Conservation (phyloP, 2,329 filamentous ascomycete species). For the Ascochyta viciae-villosae region DNA sequence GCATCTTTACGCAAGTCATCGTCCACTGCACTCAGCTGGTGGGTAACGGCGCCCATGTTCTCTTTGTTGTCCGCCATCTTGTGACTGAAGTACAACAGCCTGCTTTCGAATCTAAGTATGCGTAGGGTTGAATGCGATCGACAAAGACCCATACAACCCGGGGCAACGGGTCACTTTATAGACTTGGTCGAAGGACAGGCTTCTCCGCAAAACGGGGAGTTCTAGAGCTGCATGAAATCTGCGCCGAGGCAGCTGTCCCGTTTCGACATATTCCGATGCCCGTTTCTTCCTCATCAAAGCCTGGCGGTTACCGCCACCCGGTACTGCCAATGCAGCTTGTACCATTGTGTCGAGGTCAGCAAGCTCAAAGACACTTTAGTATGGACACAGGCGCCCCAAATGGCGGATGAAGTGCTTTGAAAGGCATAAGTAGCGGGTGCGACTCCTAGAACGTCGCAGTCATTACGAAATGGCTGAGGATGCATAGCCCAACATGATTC, state of each 20-base stretch:
- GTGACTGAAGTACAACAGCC: not conserved
- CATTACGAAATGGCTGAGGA: slow-evolving; percentile 4
- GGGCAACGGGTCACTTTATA: slow-evolving; percentile 35
- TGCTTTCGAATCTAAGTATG: not conserved
- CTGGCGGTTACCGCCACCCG: slow-evolving; percentile 23
- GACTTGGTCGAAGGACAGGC: slow-evolving; percentile 19
- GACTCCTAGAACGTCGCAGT: slow-evolving; percentile 19
- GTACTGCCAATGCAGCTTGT: slow-evolving; percentile 32
- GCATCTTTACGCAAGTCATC: slow-evolving; percentile 30
- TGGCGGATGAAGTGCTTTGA: slow-evolving; percentile 27
- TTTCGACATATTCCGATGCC: slow-evolving; percentile 23
- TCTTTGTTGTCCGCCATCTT: slow-evolving; percentile 32
- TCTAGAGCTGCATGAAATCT: slow-evolving; percentile 11
- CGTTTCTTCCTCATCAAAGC: slow-evolving; percentile 16
- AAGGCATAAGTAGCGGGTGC: slow-evolving; percentile 24
- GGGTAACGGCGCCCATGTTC: slow-evolving; percentile 29
- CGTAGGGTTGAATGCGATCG: slow-evolving; percentile 13
- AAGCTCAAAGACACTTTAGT: slow-evolving; percentile 5
- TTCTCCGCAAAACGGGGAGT: slow-evolving; percentile 31
- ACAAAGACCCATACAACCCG: slow-evolving; percentile 12
- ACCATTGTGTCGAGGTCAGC: slow-evolving; percentile 16
- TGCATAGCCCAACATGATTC: slow-evolving; percentile 18
- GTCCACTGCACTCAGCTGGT: slow-evolving; percentile 32
- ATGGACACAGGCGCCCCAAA: slow-evolving; percentile 2
- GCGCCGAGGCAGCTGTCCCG: slow-evolving; percentile 27